Evolutionary conservation across 768 basidiomycete genomes (phyloP).

Genomic region (Lactifluus pinguis): DNA sequence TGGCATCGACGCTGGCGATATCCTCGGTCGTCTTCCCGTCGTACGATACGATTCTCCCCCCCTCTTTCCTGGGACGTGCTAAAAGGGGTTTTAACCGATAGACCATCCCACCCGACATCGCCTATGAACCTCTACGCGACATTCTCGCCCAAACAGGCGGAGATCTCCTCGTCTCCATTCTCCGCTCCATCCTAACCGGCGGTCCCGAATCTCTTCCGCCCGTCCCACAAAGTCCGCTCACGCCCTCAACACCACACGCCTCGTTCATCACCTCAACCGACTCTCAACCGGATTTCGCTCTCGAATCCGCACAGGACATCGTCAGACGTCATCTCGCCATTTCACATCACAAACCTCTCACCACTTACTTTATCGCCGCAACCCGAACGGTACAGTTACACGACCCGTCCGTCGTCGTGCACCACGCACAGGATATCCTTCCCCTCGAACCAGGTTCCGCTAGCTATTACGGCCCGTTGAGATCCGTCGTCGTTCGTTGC

Average conservation of each 20-base stretch:
- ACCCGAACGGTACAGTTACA: slow-evolving; percentile 26
- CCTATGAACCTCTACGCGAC: slow-evolving; percentile 50
- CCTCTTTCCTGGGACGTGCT: not conserved
- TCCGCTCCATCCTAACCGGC: slow-evolving; percentile 53
- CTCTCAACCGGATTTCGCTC: slow-evolving; percentile 46
- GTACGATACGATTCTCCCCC: slow-evolving; percentile 31
- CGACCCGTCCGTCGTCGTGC: slow-evolving; percentile 4
- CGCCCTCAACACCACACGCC: slow-evolving; percentile 37
- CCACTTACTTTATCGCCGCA: slow-evolving; percentile 20
- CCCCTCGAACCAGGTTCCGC: slow-evolving; percentile 34
- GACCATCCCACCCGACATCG: slow-evolving; percentile 42
- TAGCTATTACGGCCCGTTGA: slow-evolving; percentile 31
- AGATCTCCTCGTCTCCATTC: slow-evolving; percentile 55
- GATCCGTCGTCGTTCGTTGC: slow-evolving; percentile 46
- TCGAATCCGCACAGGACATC: slow-evolving; percentile 48
- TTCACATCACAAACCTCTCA: slow-evolving; percentile 45
- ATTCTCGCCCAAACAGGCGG: slow-evolving; percentile 58
- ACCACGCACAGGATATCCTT: slow-evolving; percentile 6
- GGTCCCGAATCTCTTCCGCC: slow-evolving; percentile 40
- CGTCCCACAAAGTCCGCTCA: not conserved
- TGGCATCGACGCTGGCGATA: slow-evolving; percentile 72
- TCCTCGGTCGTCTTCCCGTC: slow-evolving; percentile 48
- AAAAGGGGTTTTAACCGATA: slow-evolving; percentile 23
- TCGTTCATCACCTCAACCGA: slow-evolving; percentile 47
- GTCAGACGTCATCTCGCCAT: slow-evolving; percentile 52